Conservation (phyloP, 2,329 filamentous ascomycete species). For the Fusarium circinatum region DNA sequence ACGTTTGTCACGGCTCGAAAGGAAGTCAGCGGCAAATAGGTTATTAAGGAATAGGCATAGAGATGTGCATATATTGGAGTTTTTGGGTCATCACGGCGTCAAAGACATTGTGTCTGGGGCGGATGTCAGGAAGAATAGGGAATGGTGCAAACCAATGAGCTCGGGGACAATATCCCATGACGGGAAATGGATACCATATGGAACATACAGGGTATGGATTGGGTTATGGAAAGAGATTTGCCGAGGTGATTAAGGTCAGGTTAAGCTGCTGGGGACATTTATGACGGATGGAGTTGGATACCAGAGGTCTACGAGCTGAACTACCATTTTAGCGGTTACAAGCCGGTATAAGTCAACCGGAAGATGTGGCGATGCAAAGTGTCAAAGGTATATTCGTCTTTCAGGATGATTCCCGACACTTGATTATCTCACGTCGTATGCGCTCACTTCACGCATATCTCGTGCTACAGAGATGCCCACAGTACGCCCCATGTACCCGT, state of each 20-base stretch:
- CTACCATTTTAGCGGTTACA: background rate
- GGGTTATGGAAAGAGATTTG: background rate
- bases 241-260: background rate
- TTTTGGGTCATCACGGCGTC: conserved; percentile 21
- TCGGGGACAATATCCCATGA: background rate
- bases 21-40: conserved; percentile 18
- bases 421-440: conserved; percentile 11
- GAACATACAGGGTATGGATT: background rate
- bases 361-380: background rate
- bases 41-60: background rate
- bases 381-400: conserved; percentile 35
- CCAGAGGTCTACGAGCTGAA: background rate
- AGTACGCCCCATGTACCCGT: conserved; percentile 30
- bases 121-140: background rate
- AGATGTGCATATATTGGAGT: conserved; percentile 20
- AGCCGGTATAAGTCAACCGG: too few relatives aligned
- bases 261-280: background rate
- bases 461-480: conserved; percentile 15
- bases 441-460: conserved; percentile 8
- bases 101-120: background rate
- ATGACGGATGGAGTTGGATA: background rate
- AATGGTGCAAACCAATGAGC: conserved; percentile 2
- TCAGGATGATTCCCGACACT: conserved; percentile 14
- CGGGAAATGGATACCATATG: background rate
- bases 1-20: conserved; percentile 49